Percentiles rank a stretch among this genome's conserved stretches.
Conservation (phyloP, 2,329 filamentous ascomycete genomes). For the Colletotrichum filicis region DNA sequence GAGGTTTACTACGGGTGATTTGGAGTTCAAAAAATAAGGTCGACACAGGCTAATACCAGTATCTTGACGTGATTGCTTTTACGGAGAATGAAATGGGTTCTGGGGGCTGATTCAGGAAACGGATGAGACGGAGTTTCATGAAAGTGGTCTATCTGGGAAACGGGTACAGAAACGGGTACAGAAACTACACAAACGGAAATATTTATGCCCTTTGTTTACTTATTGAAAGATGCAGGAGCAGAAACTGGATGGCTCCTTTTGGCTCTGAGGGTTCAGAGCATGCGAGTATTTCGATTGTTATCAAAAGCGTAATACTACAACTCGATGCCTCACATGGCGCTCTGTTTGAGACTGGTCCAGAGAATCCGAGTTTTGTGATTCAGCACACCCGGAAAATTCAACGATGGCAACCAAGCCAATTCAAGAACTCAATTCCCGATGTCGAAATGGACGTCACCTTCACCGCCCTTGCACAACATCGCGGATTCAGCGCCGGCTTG, state of each 20-base stretch:
- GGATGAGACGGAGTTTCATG: conserved; percentile 16
- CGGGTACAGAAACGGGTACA: not conserved
- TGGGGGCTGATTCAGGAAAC: not conserved
- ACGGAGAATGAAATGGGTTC: not conserved
- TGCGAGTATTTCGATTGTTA: not conserved
- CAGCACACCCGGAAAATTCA: not conserved
- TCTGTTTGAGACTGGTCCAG: not conserved
- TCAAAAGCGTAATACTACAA: not conserved
- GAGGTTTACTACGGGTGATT: conserved; percentile 58
- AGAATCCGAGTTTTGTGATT: not conserved
- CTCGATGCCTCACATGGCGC: not conserved
- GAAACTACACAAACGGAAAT: not conserved
- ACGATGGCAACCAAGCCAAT: not conserved
- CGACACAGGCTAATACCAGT: too few relatives aligned
- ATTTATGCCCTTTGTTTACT: not conserved
- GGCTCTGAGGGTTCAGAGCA: not conserved
- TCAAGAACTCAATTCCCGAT: not conserved
- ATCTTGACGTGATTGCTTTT: not conserved
- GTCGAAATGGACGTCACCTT: not conserved
- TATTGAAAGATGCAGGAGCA: not conserved
- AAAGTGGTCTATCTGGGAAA: conserved; percentile 7
- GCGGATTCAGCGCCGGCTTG: not conserved
- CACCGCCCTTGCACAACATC: not conserved
- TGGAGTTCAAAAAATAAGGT: conserved; percentile 42
- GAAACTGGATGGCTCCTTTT: not conserved